Evolutionary conservation across 352 stramenopile species (phyloP), one percentile per base, ranked within the genome.

Genomic region (Phytophthora tentaculata): DNA sequence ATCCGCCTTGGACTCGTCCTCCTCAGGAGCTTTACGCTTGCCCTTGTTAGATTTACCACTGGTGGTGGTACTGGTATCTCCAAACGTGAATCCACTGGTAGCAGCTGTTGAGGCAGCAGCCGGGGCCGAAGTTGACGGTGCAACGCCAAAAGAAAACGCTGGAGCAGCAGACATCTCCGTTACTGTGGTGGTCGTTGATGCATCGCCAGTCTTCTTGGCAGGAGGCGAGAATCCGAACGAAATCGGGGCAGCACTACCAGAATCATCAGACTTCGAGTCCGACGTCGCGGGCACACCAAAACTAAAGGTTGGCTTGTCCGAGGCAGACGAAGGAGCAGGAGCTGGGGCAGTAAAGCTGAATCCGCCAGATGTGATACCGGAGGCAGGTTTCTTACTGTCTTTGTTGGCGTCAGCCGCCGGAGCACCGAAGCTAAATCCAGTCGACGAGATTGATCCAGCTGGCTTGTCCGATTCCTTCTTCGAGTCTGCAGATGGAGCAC

Each of bases 141-240:
- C 5, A 3, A 63, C 61, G 19, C 69, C 67, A 73, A 81, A 78
- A 14, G 72, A 71, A 17, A 81, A 81, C 10, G 77, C 73, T 19
- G 76, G 50, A 19, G 60, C 23, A 28, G 56, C 41, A 61, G 24
- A 37, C 54, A 63, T 71, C 6, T 63, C 41, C 2, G 51, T 55
- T 16, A 63, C 16, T 23, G 44, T 19, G 56, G 53, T 22, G 1
- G 58, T 63, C 28, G 70, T 73, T 20, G 56, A n/a, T 22, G 55
- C 20, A 61, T 53, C 45, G 10, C 64, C 59, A 8, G 9, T 44
- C 39, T 66, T 69, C 26, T 76, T 74, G 12, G 48, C 14, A 61
- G 67, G 66, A 29, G 74, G 56, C 19, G 62, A 71, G 7, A 89
- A 77, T 16, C 54, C 61, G 50, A 80, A 77, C 29, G 56, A 75